Evolutionary conservation across 805 yeast species (phyloP), one percentile per base, ranked within the genome.

Genomic region (Candida silvicultrix): DNA sequence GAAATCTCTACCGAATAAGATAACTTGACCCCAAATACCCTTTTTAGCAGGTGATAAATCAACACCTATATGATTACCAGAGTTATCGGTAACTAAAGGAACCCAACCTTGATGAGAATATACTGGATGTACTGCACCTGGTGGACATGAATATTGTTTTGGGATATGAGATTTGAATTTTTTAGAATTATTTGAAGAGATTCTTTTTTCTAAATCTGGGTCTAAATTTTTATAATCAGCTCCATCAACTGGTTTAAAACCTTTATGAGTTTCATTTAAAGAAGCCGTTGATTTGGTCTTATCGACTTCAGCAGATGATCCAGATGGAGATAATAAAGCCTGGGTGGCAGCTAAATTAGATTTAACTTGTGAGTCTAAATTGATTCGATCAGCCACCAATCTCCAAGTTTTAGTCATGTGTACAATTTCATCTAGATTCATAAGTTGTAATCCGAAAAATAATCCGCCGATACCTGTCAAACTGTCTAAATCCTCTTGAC

Each of bases 81-180:
- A 83, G 45, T 78, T 81, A 63, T 92, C 99, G 42, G 92, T 88
- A 35, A 87, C 80, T 44, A 92, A 65, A 3, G 99, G 98, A 48
- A 92, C 81, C 99, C 99, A 92, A 57, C 77, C 79, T 4, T 88
- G 81, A 63, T 88, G 88, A n/a, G 96, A 92, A 65, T 89, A 94
- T 7, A 81, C 80, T 9, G 77, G 74, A 61, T 86, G 85, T 40
- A 89, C 71, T 12, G 81, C 69, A 6, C 81, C 83, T 18, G 85
- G 85, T 9, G 99, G 99, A 15, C 88, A 72, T 0, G 94, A 82
- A 48, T 73, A 74, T 66, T 84, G 83, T 62, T 65, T 63, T 37
- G 81, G 79, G 29, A 74, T 52, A 58, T 64, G 60, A 22, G 70
- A 64, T 45, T 66, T 64, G 51, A 74, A 71, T 46, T 68, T 66